Evolutionary conservation across 192 early-diverging fungal genomes (phyloP).

Genomic region (Podila horticola): DNA sequence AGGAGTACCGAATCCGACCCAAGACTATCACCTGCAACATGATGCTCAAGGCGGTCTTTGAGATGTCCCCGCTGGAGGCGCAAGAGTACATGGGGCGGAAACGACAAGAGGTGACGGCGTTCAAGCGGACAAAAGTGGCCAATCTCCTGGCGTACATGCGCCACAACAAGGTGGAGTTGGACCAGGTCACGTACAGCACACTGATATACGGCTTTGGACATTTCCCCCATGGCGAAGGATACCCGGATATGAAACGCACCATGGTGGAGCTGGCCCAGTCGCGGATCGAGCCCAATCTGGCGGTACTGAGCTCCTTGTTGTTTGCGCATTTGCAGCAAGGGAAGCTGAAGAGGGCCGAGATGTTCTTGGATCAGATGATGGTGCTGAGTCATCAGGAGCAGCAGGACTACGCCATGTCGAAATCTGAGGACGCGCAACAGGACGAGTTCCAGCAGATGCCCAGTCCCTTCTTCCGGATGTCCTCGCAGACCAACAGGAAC

Average conservation of each 20-base stretch:
- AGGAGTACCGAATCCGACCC: constrained; percentile 34
- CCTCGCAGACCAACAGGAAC: neutral
- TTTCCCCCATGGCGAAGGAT: constrained; percentile 16
- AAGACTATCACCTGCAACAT: constrained; percentile 36
- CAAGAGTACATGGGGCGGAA: constrained; percentile 7
- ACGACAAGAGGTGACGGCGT: neutral
- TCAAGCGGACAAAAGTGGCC: constrained; percentile 21
- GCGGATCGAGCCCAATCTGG: constrained; percentile 10
- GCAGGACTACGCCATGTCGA: neutral
- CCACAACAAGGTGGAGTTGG: neutral
- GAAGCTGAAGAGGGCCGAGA: constrained; percentile 14
- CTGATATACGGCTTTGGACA: constrained; percentile 40
- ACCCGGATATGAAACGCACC: constrained; percentile 17
- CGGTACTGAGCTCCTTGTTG: constrained; percentile 28
- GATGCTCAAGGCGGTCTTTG: constrained; percentile 34
- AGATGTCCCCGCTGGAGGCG: constrained; percentile 20
- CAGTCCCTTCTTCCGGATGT: neutral
- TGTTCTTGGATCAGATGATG: constrained; percentile 29
- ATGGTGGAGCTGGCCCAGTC: constrained; percentile 16
- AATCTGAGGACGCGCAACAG: neutral
- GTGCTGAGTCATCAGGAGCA: neutral
- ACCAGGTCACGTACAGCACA: constrained; percentile 29
- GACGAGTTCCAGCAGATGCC: neutral
- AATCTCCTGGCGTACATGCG: constrained; percentile 28
- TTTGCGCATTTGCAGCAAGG: constrained; percentile 46